phyloP scores from a whole-genome alignment of 2,329 filamentous ascomycete genomes.

The Ilyonectria mors-panacis region DNA sequence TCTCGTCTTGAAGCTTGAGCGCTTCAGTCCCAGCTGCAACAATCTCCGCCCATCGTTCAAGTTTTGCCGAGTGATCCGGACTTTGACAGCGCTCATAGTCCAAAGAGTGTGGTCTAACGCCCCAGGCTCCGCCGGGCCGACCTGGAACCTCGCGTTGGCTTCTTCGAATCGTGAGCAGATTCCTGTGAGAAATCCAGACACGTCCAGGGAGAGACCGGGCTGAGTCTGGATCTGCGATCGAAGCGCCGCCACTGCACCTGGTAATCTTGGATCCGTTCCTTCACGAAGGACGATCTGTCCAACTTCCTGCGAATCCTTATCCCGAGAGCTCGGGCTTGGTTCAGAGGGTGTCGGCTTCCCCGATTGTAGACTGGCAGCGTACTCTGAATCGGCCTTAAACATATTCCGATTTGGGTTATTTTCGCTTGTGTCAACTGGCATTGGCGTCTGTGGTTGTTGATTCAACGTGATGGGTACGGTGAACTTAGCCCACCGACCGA shows the following conservation, averaged over 20 bases:
- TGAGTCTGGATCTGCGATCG: constrained; percentile 60
- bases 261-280: constrained; percentile 56
- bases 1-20: constrained; percentile 38
- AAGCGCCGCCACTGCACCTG: constrained; percentile 58
- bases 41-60: constrained; percentile 64
- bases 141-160: constrained; percentile 56
- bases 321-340: constrained; percentile 31
- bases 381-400: constrained; percentile 45
- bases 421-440: constrained; percentile 46
- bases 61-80: constrained; percentile 63
- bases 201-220: constrained; percentile 61
- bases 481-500: constrained; percentile 66
- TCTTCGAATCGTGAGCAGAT: constrained; percentile 61
- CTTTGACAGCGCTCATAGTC: constrained; percentile 64
- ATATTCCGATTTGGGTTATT: constrained; percentile 34
- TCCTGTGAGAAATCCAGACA: constrained; percentile 58
- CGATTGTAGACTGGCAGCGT: constrained; percentile 30
- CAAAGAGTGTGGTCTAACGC: constrained; percentile 62
- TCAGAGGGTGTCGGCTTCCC: constrained; percentile 21
- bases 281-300: constrained; percentile 45
- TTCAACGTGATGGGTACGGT: constrained; percentile 55
- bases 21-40: constrained; percentile 56
- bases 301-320: constrained; percentile 27
- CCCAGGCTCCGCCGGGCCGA: constrained; percentile 50
- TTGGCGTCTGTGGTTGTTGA: constrained; percentile 39